phyloP scores from a whole-genome alignment of 169 alveolate genomes.

The Eimeria mitis region DNA sequence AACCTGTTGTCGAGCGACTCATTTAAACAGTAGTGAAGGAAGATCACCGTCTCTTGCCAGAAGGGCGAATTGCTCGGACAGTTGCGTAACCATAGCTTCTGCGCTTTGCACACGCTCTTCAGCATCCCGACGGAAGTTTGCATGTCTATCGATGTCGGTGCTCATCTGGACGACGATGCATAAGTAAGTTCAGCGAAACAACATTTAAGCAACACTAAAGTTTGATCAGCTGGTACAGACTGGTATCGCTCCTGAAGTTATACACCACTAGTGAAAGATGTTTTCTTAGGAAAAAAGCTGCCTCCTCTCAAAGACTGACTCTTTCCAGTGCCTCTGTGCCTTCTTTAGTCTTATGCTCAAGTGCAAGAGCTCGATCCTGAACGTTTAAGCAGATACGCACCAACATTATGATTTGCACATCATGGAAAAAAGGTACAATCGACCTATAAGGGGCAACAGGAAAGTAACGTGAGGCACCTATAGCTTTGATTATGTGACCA shows the following conservation, averaged over 20 bases:
- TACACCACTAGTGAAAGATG: background rate
- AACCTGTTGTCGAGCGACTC: background rate
- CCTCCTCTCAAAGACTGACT: background rate
- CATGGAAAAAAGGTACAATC: background rate
- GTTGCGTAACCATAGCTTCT: conserved; percentile 51
- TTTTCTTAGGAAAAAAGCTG: background rate
- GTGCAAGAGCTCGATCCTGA: conserved; percentile 34
- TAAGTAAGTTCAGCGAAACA: background rate
- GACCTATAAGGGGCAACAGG: background rate
- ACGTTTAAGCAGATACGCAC: background rate
- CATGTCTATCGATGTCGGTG: conserved; percentile 18
- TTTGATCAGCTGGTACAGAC: too few species aligned
- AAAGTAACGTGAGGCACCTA: background rate
- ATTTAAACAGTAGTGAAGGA: background rate
- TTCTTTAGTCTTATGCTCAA: conserved; percentile 23
- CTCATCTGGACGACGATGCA: conserved; percentile 25
- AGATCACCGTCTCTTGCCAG: conserved; percentile 76
- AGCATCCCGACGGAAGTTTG: conserved; percentile 7
- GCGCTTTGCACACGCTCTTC: conserved; percentile 66
- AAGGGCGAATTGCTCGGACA: conserved; percentile 71
- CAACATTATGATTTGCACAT: background rate
- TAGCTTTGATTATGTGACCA: background rate
- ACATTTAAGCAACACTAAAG: background rate
- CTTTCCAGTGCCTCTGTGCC: conserved; percentile 21
- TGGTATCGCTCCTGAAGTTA: background rate